Conservation (phyloP, 2,329 filamentous ascomycete species). For the Talaromyces piceae region DNA sequence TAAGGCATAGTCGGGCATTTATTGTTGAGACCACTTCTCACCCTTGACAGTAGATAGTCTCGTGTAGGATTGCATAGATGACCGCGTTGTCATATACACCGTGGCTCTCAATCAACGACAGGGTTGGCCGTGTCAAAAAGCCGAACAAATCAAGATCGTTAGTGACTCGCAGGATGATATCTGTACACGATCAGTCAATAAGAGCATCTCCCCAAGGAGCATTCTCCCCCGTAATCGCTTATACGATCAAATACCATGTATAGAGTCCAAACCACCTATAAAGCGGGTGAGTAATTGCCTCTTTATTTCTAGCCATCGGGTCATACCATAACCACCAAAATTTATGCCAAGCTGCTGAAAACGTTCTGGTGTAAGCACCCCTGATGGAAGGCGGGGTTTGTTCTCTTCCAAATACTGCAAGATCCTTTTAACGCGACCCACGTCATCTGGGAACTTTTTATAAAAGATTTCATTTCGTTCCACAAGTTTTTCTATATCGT, state of each 20-base stretch:
- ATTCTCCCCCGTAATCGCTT: too few species aligned
- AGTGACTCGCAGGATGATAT: slow-evolving; percentile 61
- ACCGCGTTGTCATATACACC: slow-evolving; percentile 67
- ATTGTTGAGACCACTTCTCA: slow-evolving; percentile 21
- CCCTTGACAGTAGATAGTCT: slow-evolving; percentile 75
- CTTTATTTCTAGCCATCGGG: not conserved
- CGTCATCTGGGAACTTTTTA: slow-evolving; percentile 74
- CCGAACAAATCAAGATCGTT: slow-evolving; percentile 69
- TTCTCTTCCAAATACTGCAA: slow-evolving; percentile 56
- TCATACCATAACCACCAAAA: slow-evolving; percentile 65
- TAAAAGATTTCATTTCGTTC: slow-evolving; percentile 75
- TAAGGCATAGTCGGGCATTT: slow-evolving; percentile 17
- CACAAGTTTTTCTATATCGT: slow-evolving; percentile 48
- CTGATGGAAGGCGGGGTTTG: slow-evolving; percentile 60
- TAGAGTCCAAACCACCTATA: slow-evolving; percentile 58
- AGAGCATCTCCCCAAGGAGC: slow-evolving; percentile 3
- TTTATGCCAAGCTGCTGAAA: slow-evolving; percentile 70
- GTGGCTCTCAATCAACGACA: slow-evolving; percentile 60
- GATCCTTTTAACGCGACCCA: slow-evolving; percentile 59
- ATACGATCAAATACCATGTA: slow-evolving; percentile 56
- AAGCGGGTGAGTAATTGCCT: not conserved
- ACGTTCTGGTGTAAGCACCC: slow-evolving; percentile 62
- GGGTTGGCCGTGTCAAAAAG: slow-evolving; percentile 64
- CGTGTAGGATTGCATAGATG: slow-evolving; percentile 81
- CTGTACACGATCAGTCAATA: slow-evolving; percentile 21